Evolutionary conservation across 225 moss, liverwort and hornwort species (phyloP), one percentile per base, ranked within the genome.

Genomic region (Pseudisothecium myosuroides): DNA sequence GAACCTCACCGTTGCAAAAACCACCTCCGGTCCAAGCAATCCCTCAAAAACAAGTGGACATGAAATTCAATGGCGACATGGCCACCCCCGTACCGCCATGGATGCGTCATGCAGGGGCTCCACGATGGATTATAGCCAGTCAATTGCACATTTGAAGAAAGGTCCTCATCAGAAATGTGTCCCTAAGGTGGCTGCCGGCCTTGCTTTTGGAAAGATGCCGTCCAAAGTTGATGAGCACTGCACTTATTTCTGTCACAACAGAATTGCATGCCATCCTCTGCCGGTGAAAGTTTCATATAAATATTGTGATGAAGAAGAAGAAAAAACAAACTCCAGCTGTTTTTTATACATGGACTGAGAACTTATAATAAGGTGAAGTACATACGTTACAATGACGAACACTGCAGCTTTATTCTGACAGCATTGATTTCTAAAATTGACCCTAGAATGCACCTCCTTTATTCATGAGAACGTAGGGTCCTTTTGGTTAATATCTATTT

Each of bases 361-460:
- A 31, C 19, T 31, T 74, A 18, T 31, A 18, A 74, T 43, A 47
- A 45, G 11, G 74, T 31, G 18, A 50, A 31, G 22, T 23, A 36
- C 13, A 4, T 8, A 22, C 34, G 21, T 34, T 13, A 34, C 1
- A 32, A 21, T 21, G 19, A 20, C 3, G 13, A 52, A 76, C n/a
- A 22, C 34, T 22, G 26, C 14, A 39, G 8, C 24, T 47, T 29
- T 31, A 18, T 19, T 31, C 11, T 31, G 3, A 73, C 10, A 0
- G 9, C 10, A 47, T 73, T n/a, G n/a, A n/a, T n/a, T n/a, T 49
- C 19, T 27, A 11, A 19, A 75, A 10, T 75, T 49, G 31, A 2
- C 11, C 4, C 0, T 14, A 19, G 12, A 49, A 12, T 75, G 12
- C 12, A 17, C 6, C 0, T 1, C 28, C 10, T 73, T 6, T 45